Evolutionary conservation across 768 basidiomycete species (phyloP).

Genomic region (Tylopilus plumbeoviolaceoides): DNA sequence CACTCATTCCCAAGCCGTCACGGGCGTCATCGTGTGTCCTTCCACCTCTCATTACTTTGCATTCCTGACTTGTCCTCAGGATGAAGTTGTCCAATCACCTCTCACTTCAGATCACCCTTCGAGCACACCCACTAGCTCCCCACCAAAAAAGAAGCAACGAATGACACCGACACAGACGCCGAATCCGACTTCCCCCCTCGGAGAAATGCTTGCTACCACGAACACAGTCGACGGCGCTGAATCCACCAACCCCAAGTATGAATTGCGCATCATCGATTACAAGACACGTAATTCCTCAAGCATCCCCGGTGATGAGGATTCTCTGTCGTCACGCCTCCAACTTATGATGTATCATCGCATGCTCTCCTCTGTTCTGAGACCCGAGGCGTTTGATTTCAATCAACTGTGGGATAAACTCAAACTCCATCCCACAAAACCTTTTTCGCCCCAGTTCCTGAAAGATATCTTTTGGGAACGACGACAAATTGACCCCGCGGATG

Average conservation of each 20-base stretch:
- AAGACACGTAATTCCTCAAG: constrained; percentile 56
- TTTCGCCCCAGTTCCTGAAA: constrained; percentile 50
- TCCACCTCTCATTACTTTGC: not conserved
- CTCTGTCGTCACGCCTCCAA: constrained; percentile 58
- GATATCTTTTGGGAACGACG: constrained; percentile 20
- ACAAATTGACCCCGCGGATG: constrained; percentile 16
- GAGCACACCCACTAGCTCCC: constrained; percentile 20
- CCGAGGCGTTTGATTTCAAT: constrained; percentile 45
- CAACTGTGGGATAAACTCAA: constrained; percentile 47
- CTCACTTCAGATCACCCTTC: constrained; percentile 1
- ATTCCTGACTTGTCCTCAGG: constrained; percentile 31
- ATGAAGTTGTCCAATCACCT: constrained; percentile 40
- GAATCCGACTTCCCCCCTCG: not conserved
- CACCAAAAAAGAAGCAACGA: constrained; percentile 28
- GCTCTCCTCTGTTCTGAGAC: constrained; percentile 47
- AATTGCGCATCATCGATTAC: constrained; percentile 56
- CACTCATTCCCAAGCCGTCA: constrained; percentile 56
- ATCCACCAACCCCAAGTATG: constrained; percentile 11
- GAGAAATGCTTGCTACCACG: not conserved
- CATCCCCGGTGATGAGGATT: constrained; percentile 57
- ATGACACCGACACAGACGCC: constrained; percentile 15
- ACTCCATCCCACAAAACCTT: constrained; percentile 38
- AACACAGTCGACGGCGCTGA: not conserved
- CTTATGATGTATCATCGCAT: constrained; percentile 76
- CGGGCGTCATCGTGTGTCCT: constrained; percentile 64